Evolutionary conservation across 1,139 yeast species (phyloP).

Genomic region (Candida glucosophila): DNA sequence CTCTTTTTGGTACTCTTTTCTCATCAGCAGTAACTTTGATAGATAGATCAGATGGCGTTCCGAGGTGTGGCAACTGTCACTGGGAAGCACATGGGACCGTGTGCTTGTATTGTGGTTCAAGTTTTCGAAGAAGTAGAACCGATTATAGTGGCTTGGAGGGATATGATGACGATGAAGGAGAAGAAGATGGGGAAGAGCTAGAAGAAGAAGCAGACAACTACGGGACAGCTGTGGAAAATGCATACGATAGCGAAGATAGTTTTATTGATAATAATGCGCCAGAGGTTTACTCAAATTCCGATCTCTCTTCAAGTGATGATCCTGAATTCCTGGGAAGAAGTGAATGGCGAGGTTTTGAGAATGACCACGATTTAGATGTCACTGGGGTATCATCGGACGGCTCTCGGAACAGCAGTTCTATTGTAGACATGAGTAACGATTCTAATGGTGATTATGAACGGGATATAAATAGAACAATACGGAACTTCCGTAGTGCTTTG

Average conservation of each 20-base stretch:
- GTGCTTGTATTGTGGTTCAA: conserved; percentile 48
- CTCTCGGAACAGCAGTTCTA: too few relatives aligned
- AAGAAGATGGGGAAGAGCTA: conserved; percentile 16
- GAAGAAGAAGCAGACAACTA: conserved; percentile 8
- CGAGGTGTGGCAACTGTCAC: conserved; percentile 70
- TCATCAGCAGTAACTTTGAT: conserved; percentile 41
- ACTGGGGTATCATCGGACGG: conserved; percentile 1
- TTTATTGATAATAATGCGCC: conserved; percentile 17
- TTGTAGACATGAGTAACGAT: too few relatives aligned
- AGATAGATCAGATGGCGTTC: conserved; percentile 68
- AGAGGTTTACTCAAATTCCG: conserved; percentile 1
- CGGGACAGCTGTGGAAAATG: conserved; percentile 7
- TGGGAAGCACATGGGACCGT: conserved; percentile 65
- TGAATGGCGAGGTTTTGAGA: conserved; percentile 1
- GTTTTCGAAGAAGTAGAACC: conserved; percentile 23
- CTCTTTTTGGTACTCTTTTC: conserved; percentile 44
- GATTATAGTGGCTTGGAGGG: too few relatives aligned
- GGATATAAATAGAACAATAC: conserved; percentile 6
- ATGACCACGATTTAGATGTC: background rate
- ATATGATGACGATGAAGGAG: conserved; percentile 20
- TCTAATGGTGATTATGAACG: conserved; percentile 7
- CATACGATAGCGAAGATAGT: conserved; percentile 23
- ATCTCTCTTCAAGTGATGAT: background rate
- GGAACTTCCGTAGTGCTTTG: conserved; percentile 5
- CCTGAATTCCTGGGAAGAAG: conserved; percentile 1